Percentiles rank a stretch among this genome's conserved stretches.
Conservation (phyloP, 805 yeast genomes). For the Yarrowia hollandica region DNA sequence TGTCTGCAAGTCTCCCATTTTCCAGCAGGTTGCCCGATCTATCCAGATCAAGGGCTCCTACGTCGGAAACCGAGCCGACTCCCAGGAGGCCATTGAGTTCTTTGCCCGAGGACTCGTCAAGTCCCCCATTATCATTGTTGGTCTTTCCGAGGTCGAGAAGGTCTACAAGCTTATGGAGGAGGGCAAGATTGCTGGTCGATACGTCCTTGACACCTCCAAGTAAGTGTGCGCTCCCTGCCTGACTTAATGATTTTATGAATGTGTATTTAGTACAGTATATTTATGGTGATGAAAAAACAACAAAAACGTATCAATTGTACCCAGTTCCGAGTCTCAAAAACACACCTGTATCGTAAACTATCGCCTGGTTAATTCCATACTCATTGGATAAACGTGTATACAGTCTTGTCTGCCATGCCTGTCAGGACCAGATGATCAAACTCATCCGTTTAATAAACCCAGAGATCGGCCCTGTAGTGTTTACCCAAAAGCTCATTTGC, state of each 20-base stretch:
- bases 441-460: too few relatives aligned
- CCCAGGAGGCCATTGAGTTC: conserved; percentile 54
- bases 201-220: conserved; percentile 59
- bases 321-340: too few relatives aligned
- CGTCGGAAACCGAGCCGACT: conserved; percentile 19
- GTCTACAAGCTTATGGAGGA: conserved; percentile 58
- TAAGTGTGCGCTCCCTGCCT: too few relatives aligned
- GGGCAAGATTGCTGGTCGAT: conserved; percentile 64
- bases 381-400: not conserved
- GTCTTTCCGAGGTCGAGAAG: conserved; percentile 51
- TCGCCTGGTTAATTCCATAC: not conserved
- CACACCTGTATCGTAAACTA: not conserved
- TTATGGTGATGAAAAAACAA: not conserved
- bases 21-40: conserved; percentile 56
- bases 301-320: too few relatives aligned
- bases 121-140: conserved; percentile 58
- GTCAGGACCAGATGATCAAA: too few relatives aligned
- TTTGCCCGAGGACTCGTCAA: conserved; percentile 53
- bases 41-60: conserved; percentile 48
- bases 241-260: too few relatives aligned
- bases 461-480: too few relatives aligned
- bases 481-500: too few relatives aligned
- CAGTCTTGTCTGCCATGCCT: not conserved
- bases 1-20: conserved; percentile 52
- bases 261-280: not conserved